A percentile compares a stretch with the other conserved stretches of the same genome.
Evolutionary conservation across 768 basidiomycete species (phyloP).

Genomic region (Agrocybe chaxingu): DNA sequence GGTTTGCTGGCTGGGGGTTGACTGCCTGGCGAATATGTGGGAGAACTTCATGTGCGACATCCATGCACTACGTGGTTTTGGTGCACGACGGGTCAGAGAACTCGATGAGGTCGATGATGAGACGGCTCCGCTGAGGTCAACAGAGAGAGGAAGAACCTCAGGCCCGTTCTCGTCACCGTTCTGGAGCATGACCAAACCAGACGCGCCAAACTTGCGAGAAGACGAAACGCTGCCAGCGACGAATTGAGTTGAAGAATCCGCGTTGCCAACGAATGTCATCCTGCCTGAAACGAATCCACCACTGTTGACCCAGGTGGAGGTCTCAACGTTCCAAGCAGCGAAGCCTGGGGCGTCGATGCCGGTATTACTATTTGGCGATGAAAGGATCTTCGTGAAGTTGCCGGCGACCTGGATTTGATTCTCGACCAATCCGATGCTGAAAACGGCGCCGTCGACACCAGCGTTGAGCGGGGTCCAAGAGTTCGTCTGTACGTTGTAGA

Average conservation of each 20-base stretch:
- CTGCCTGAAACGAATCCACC: conserved; percentile 73
- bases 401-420: conserved; percentile 66
- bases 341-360: conserved; percentile 54
- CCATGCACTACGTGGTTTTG: conserved; percentile 41
- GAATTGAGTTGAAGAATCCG: conserved; percentile 57
- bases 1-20: conserved; percentile 29
- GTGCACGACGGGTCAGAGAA: conserved; percentile 33
- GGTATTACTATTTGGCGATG: conserved; percentile 26
- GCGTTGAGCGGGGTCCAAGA: conserved; percentile 68
- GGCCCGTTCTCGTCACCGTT: conserved; percentile 60
- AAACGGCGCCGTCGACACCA: conserved; percentile 78
- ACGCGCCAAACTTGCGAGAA: conserved; percentile 65
- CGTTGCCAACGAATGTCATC: conserved; percentile 68
- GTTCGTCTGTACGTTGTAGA: conserved; percentile 65
- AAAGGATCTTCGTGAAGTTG: conserved; percentile 59
- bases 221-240: conserved; percentile 65
- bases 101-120: conserved; percentile 28
- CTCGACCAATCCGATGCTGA: conserved; percentile 47
- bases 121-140: conserved; percentile 45
- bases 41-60: conserved; percentile 44
- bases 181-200: conserved; percentile 75
- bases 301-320: conserved; percentile 64
- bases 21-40: conserved; percentile 51
- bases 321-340: conserved; percentile 67
- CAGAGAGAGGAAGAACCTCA: conserved; percentile 55